Percentiles rank a stretch among this genome's conserved stretches.
These are phyloP conservation scores for Apiosordaria backusii DNA, from an alignment of 495 filamentous ascomycete species.

Conservation along the genomic window DNA sequence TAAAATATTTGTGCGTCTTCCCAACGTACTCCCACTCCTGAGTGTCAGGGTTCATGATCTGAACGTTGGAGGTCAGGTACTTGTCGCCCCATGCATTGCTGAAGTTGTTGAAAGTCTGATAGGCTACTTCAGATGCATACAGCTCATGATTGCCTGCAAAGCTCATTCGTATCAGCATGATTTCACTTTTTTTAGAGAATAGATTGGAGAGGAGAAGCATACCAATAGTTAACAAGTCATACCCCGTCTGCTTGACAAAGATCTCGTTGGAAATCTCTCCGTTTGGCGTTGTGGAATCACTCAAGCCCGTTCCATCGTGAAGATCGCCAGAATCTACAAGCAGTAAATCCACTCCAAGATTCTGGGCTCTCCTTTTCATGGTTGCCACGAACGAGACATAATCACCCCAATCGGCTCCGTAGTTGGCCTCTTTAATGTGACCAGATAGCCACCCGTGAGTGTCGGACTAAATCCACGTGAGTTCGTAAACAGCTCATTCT, in stretches of 20 bases:
- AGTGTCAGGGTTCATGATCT: slow-evolving; percentile 62
- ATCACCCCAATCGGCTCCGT: slow-evolving; percentile 84
- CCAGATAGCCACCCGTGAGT: slow-evolving; percentile 83
- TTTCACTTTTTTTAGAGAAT: neutral
- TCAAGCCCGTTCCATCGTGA: slow-evolving; percentile 66
- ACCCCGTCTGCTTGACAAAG: slow-evolving; percentile 56
- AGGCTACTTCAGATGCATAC: slow-evolving; percentile 54
- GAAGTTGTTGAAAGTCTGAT: slow-evolving; percentile 47
- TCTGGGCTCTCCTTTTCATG: slow-evolving; percentile 63
- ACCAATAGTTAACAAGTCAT: slow-evolving; percentile 41
- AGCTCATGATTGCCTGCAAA: slow-evolving; percentile 76
- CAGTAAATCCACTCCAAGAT: slow-evolving; percentile 65
- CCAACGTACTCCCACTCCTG: slow-evolving; percentile 64
- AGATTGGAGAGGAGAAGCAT: slow-evolving; percentile 52
- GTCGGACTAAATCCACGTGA: slow-evolving; percentile 40
- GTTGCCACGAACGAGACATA: slow-evolving; percentile 76
- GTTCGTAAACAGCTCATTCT: neutral
- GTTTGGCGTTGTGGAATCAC: slow-evolving; percentile 73
- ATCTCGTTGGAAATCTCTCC: slow-evolving; percentile 69
- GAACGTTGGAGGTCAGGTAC: slow-evolving; percentile 79
- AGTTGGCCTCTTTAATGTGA: slow-evolving; percentile 74
- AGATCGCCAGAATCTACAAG: slow-evolving; percentile 77
- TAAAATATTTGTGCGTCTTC: slow-evolving; percentile 68
- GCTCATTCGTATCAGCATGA: neutral
- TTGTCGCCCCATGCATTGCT: slow-evolving; percentile 43